Conservation (phyloP, 2,329 filamentous ascomycete genomes). For the Arthrobotrys sphaeroides region DNA sequence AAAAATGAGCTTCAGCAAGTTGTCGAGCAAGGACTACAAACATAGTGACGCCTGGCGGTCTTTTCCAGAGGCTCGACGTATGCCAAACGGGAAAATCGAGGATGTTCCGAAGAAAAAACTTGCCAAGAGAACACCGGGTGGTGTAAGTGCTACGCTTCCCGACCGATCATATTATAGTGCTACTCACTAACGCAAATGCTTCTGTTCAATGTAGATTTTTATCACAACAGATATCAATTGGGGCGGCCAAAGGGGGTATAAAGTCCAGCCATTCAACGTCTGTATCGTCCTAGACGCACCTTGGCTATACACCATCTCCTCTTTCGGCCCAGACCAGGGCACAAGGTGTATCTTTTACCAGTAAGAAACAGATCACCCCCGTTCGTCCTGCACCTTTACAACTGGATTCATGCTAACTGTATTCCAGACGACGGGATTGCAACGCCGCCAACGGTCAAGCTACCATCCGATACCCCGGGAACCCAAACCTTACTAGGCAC, state of each 20-base stretch:
- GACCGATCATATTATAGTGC: too few species aligned
- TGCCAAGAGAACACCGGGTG: background rate
- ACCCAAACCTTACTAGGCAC: background rate
- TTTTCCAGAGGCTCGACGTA: background rate
- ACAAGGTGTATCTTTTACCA: slow-evolving; percentile 11
- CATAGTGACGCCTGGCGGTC: background rate
- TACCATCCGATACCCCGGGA: background rate
- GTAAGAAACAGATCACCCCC: background rate
- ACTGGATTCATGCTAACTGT: too few species aligned
- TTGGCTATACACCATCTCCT: slow-evolving; percentile 16
- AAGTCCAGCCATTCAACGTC: slow-evolving; percentile 8
- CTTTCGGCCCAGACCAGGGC: slow-evolving; percentile 11
- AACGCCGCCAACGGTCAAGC: background rate
- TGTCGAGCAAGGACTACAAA: background rate
- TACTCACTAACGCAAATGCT: too few species aligned
- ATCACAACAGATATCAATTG: slow-evolving; percentile 18
- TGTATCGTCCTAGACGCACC: slow-evolving; percentile 2
- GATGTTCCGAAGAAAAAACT: background rate
- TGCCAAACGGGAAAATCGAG: background rate
- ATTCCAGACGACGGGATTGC: background rate
- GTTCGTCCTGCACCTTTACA: background rate
- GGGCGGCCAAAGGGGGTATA: slow-evolving; percentile 6
- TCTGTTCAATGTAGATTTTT: slow-evolving; percentile 13
- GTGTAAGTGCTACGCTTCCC: background rate
- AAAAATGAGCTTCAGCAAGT: background rate